Percentiles rank a stretch among this genome's conserved stretches.
Evolutionary conservation across 441 rosid species (phyloP).

Genomic region (Adansonia grandidieri): DNA sequence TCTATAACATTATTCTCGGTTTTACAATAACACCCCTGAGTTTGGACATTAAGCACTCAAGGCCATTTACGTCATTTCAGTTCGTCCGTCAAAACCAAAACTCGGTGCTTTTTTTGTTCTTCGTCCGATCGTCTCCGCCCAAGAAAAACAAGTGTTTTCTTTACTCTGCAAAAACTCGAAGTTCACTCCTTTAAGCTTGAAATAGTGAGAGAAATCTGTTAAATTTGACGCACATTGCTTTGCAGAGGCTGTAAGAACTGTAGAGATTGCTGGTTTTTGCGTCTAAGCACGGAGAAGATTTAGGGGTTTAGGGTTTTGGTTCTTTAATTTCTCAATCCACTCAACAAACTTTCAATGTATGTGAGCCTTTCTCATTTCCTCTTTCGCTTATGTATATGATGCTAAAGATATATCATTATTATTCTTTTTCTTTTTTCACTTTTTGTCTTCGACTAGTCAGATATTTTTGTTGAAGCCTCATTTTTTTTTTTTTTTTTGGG

Average conservation of each 20-base stretch:
- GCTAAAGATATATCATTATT: background rate
- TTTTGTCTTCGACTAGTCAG: background rate
- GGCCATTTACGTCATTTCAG: background rate
- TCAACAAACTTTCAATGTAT: background rate
- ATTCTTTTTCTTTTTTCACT: background rate
- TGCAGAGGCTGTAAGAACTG: background rate
- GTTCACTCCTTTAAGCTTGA: background rate
- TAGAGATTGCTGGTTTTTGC: background rate
- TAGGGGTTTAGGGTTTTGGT: constrained; percentile 1
- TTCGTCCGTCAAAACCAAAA: background rate
- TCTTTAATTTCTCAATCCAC: constrained; percentile 1
- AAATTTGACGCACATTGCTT: constrained; percentile 2
- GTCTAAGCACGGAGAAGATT: background rate
- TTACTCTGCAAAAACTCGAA: background rate
- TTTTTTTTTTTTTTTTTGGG: background rate
- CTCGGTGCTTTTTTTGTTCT: background rate
- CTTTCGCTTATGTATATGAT: background rate
- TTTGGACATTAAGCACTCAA: background rate
- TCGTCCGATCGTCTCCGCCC: background rate
- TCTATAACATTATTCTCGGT: background rate
- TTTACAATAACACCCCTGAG: constrained; percentile 5
- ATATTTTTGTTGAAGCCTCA: background rate
- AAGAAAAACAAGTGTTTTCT: background rate
- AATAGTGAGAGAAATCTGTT: background rate
- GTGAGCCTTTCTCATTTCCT: background rate